Conservation (phyloP, 129 eudicot genomes). For the Gnaphalium uliginosum region DNA sequence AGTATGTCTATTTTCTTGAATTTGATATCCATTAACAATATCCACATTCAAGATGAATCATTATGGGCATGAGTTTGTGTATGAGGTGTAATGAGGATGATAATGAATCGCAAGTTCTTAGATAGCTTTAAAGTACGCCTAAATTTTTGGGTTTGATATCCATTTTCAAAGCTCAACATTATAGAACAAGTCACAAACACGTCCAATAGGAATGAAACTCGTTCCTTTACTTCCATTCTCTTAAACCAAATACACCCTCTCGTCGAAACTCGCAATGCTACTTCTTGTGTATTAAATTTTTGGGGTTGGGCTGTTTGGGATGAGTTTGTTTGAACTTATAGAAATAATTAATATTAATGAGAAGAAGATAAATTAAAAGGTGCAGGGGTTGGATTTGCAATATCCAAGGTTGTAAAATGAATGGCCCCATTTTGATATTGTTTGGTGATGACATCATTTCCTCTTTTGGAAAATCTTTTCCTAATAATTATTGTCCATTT, state of each 20-base stretch:
- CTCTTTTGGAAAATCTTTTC: conserved; percentile 29
- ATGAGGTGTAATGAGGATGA: neutral
- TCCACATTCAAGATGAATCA: too few species aligned
- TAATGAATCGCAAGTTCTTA: too few species aligned
- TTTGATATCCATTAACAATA: too few species aligned
- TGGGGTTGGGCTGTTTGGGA: conserved; percentile 8
- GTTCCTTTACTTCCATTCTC: neutral
- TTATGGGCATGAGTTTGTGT: neutral
- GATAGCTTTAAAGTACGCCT: too few species aligned
- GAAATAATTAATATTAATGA: neutral
- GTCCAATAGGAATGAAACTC: too few species aligned
- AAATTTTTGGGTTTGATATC: neutral
- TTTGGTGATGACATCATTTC: conserved; percentile 35
- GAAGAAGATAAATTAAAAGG: conserved; percentile 25
- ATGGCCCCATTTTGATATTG: conserved; percentile 37
- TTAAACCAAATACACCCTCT: neutral
- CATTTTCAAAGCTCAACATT: neutral
- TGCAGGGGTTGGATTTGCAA: conserved; percentile 37
- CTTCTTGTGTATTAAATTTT: neutral
- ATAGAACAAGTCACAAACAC: too few species aligned
- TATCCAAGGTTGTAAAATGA: conserved; percentile 25
- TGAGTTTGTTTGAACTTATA: neutral
- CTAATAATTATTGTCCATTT: conserved; percentile 27
- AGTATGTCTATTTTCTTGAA: too few species aligned
- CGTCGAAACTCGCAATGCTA: neutral